Percentiles rank a stretch among this genome's conserved stretches.
phyloP scores from a whole-genome alignment of 768 basidiomycete genomes.

The Leccinum uliginosum region DNA sequence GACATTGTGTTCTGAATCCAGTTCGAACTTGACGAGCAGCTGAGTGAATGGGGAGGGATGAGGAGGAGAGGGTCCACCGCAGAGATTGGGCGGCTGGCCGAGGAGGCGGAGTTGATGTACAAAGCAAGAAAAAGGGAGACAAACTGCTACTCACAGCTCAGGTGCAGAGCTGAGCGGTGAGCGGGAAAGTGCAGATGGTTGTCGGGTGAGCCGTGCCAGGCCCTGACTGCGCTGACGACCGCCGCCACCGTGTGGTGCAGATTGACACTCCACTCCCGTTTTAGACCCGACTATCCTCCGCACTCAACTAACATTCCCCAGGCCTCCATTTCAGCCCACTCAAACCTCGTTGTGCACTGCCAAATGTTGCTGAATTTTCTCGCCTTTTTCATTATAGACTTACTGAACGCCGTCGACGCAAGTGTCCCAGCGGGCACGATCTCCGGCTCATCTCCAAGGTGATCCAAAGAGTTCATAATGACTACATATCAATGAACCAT shows the following conservation, averaged over 20 bases:
- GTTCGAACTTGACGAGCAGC: conserved; percentile 25
- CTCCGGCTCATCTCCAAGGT: neutral
- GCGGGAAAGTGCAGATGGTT: conserved; percentile 16
- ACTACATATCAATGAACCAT: neutral
- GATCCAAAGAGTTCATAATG: neutral
- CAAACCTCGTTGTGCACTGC: neutral
- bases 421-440: neutral
- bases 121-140: conserved; percentile 13
- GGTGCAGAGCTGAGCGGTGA: conserved; percentile 4
- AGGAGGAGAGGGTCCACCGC: neutral
- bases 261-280: conserved; percentile 18
- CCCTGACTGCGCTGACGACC: conserved; percentile 30
- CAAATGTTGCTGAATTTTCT: neutral
- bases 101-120: conserved; percentile 15
- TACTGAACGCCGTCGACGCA: neutral
- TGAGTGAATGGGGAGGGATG: neutral
- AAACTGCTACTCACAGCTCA: conserved; percentile 6
- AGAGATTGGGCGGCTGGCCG: conserved; percentile 15
- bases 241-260: conserved; percentile 20
- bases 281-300: conserved; percentile 11
- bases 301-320: neutral
- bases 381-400: neutral
- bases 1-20: conserved; percentile 48
- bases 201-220: conserved; percentile 25
- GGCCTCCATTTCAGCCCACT: neutral